Percentiles rank a stretch among this genome's conserved stretches.
These are phyloP conservation scores for Terfezia claveryi DNA, from an alignment of 495 filamentous ascomycete species.

Conservation along the genomic window DNA sequence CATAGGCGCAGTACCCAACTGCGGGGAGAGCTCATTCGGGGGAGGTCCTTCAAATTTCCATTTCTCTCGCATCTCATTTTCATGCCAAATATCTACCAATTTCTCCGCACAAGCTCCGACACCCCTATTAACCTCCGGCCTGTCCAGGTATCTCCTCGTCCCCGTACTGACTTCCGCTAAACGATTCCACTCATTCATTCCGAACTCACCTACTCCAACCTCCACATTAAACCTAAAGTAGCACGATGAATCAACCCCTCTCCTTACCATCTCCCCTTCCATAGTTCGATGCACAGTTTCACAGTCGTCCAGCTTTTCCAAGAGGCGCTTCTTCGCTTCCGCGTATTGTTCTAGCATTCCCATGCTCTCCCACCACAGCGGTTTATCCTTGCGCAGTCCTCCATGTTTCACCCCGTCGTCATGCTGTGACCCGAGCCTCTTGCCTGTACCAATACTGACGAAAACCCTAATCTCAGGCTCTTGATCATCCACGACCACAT, in stretches of 20 bases:
- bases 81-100: slow-evolving; percentile 55
- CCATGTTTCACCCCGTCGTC: slow-evolving; percentile 17
- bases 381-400: background rate
- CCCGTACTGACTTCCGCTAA: slow-evolving; percentile 81
- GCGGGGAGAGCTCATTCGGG: background rate
- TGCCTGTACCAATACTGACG: slow-evolving; percentile 78
- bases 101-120: slow-evolving; percentile 57
- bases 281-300: slow-evolving; percentile 76
- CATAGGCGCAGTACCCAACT: background rate
- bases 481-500: slow-evolving; percentile 29
- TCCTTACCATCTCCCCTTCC: slow-evolving; percentile 45
- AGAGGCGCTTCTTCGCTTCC: slow-evolving; percentile 63
- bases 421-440: slow-evolving; percentile 33
- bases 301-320: slow-evolving; percentile 80
- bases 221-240: slow-evolving; percentile 96
- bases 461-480: slow-evolving; percentile 92
- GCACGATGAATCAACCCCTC: slow-evolving; percentile 64
- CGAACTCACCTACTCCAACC: slow-evolving; percentile 86
- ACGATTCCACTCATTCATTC: slow-evolving; percentile 95
- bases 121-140: slow-evolving; percentile 47
- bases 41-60: background rate
- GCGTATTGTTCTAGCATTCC: slow-evolving; percentile 64
- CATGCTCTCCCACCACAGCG: background rate
- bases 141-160: slow-evolving; percentile 59
- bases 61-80: background rate